These are phyloP conservation scores for Leucosporidium creatinivorum DNA, from an alignment of 768 basidiomycete species.

Conservation along the genomic window DNA sequence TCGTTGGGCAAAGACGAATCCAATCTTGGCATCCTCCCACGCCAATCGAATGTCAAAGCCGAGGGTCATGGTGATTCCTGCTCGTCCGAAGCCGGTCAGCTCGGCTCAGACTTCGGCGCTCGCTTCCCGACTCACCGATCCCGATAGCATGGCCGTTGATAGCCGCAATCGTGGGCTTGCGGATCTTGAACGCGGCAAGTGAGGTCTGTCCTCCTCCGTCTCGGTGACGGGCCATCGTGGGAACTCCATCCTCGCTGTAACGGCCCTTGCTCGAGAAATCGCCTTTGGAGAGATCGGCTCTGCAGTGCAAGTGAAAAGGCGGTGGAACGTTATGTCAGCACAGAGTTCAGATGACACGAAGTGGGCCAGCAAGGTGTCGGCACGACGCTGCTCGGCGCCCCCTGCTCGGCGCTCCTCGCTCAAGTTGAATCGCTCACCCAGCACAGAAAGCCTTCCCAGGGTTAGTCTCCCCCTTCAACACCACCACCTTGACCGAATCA, in stretches of 20 bases:
- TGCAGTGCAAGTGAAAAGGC: background rate
- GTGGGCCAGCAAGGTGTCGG: no score
- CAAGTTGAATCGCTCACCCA: no score
- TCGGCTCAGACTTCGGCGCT: background rate
- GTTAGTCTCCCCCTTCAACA: background rate
- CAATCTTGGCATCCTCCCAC: conserved; percentile 10
- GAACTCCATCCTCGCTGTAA: no score
- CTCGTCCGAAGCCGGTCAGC: background rate
- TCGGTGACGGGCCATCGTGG: background rate
- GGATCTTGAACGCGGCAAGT: background rate
- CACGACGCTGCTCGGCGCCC: no score
- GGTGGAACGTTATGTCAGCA: background rate
- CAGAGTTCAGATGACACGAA: no score
- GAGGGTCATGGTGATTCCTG: conserved; percentile 10
- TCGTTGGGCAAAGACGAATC: conserved; percentile 3
- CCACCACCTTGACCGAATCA: background rate
- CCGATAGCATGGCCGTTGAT: conserved; percentile 6
- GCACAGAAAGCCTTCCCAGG: conserved; percentile 2
- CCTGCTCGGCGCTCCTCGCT: background rate
- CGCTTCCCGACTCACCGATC: background rate
- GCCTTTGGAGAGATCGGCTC: conserved; percentile 4
- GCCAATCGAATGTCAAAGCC: background rate
- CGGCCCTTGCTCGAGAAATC: background rate
- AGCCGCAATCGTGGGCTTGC: conserved; percentile 2
- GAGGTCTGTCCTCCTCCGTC: background rate